Base-by-base conservation (phyloP, 163 green algal genomes). In the Scenedesmus sp. region DNA sequence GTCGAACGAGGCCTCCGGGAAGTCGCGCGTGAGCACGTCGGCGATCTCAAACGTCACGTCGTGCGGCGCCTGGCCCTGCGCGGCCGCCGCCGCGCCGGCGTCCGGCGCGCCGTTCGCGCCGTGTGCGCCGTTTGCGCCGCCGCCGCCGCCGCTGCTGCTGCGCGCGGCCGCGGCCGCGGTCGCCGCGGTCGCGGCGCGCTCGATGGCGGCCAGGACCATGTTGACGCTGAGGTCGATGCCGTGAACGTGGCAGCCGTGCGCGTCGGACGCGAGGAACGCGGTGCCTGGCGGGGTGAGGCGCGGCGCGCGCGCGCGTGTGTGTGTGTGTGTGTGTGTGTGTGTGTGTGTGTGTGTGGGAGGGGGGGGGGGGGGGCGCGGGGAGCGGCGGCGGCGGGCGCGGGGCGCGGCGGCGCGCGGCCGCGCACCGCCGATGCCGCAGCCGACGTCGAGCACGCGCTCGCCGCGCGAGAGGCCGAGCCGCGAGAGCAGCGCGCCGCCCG, bases 141-240 rank as follows among this genome's bases (percentile, higher is more conserved):
- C 74, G 62, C 5, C 15, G 45, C 63, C 71, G 72, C 72, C 22
- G 57, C 58, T 48, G 45, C 33, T 71, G 5, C 29, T 33, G 17
- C 54, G 60, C 3, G 60, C 72, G 60, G 74, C 74, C 15, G 48
- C n/a, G n/a, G n/a, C n/a, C n/a, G n/a, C n/a, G n/a, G n/a, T n/a
- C n/a, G n/a, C n/a, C n/a, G n/a, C n/a, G n/a, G n/a, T n/a, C 73
- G 62, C 74, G 24, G 91, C 87, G 24, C 87, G 79, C 73, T 96
- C 89, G n/a, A 95, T 78, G 0, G 91, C 92, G 0, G 87, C 84
- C 0, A 93, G 77, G 1, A 97, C 81, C 86, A 95, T 94, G 84
- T 97, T 97, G 34, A 96, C 89, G 1, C 85, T 94, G 31, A 97
- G 84, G 83, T 97, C 93, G 28, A 97, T 87, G 51, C 89, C 93